These are phyloP conservation scores for Hura crepitans DNA, from an alignment of 441 rosid species.

Conservation along the genomic window DNA sequence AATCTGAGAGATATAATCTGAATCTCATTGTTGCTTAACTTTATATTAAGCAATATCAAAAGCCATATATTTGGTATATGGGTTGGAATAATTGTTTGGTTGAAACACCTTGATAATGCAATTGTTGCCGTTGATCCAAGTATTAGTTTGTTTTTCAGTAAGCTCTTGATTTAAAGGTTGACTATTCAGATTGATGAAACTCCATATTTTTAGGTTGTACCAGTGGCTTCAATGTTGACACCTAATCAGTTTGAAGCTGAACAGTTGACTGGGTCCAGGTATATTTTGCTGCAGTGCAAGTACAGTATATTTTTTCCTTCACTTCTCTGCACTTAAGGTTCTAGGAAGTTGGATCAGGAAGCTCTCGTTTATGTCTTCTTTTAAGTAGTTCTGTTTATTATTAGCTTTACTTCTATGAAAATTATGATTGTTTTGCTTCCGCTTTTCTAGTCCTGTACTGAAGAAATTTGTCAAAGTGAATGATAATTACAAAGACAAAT, in stretches of 20 bases:
- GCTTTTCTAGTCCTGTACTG: background rate
- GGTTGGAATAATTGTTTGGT: background rate
- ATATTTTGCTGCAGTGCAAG: constrained; percentile 30
- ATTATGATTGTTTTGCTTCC: background rate
- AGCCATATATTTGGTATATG: constrained; percentile 8
- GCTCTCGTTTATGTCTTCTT: background rate
- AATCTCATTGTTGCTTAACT: background rate
- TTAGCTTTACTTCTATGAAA: background rate
- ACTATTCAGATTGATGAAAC: constrained; percentile 12
- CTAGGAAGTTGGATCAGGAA: background rate
- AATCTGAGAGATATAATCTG: background rate
- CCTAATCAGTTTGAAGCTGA: constrained; percentile 99
- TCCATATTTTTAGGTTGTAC: constrained; percentile 77
- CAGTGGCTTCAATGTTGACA: constrained; percentile 98
- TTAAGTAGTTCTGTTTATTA: background rate
- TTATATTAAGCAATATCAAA: background rate
- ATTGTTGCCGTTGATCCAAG: constrained; percentile 4
- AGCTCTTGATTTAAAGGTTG: constrained; percentile 10
- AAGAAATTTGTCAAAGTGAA: constrained; percentile 4
- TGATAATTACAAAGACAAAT: background rate
- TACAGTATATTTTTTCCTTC: no score
- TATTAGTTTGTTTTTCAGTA: background rate
- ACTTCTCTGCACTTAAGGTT: no score
- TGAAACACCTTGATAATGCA: background rate
- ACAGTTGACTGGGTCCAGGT: constrained; percentile 78